A percentile compares a stretch with the other conserved stretches of the same genome.
Conservation (phyloP, 306 rosid genomes). For the Malus asiatica region DNA sequence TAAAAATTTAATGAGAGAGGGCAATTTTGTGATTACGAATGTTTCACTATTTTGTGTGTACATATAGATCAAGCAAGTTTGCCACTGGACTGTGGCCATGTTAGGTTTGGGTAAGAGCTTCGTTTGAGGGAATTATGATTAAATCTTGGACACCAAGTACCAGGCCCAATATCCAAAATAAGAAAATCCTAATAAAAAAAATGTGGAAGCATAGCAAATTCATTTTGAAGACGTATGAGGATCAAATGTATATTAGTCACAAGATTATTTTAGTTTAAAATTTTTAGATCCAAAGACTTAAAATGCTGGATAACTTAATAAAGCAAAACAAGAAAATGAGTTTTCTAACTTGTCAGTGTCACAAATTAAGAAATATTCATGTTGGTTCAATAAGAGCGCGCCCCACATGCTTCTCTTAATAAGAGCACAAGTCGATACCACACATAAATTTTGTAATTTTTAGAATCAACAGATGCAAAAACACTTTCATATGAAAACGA, state of each 20-base stretch:
- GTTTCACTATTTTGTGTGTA: too few species aligned
- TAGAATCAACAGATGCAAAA: background rate
- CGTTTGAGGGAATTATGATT: too few species aligned
- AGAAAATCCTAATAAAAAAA: background rate
- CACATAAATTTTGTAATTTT: too few species aligned
- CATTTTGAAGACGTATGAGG: background rate
- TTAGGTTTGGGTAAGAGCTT: background rate
- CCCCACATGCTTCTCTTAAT: too few species aligned
- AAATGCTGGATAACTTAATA: too few species aligned
- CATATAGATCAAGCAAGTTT: background rate
- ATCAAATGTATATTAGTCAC: too few species aligned
- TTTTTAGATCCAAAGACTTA: too few species aligned
- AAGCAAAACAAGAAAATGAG: too few species aligned
- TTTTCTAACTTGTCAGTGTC: background rate
- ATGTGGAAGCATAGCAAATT: background rate
- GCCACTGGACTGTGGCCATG: background rate
- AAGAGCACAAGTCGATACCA: too few species aligned
- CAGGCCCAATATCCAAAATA: background rate
- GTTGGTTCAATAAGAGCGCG: background rate
- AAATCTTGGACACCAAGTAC: background rate
- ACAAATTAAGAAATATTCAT: background rate
- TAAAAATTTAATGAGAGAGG: too few species aligned
- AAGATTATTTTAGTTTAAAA: too few species aligned
- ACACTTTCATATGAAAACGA: background rate
- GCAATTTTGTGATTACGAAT: too few species aligned